Percentiles rank a stretch among this genome's conserved stretches.
Conservation (phyloP, 2,329 filamentous ascomycete genomes). For the Cryphonectria naterciae region DNA sequence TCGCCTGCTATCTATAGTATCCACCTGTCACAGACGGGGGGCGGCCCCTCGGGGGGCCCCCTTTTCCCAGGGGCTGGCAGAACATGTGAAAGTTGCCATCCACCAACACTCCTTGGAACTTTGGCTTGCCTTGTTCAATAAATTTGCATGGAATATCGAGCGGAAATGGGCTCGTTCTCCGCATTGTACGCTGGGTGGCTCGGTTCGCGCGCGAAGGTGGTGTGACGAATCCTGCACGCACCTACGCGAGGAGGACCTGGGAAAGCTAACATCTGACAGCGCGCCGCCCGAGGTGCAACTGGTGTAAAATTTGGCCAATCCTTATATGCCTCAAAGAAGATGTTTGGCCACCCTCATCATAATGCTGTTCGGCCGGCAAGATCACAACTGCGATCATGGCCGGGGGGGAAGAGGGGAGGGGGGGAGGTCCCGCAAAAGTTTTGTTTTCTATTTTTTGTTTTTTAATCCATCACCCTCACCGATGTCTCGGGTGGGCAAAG, state of each 20-base stretch:
- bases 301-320: not conserved
- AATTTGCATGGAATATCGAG: not conserved
- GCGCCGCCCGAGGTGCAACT: not conserved
- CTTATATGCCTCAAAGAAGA: not conserved
- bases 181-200: not conserved
- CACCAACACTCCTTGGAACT: not conserved
- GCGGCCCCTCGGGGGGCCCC: not conserved
- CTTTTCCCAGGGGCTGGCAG: not conserved
- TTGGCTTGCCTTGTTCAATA: not conserved
- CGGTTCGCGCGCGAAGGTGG: not conserved
- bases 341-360: not conserved
- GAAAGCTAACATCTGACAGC: not conserved
- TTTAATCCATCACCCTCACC: not conserved
- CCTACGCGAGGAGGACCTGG: not conserved
- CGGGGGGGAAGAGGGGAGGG: not conserved
- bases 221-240: not conserved
- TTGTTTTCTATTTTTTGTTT: not conserved
- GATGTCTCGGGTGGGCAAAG: conserved; percentile 9
- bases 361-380: not conserved
- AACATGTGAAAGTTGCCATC: not conserved
- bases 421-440: not conserved
- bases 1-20: conserved; percentile 5
- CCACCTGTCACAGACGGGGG: conserved; percentile 4
- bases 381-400: not conserved
- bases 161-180: not conserved